phyloP scores from a whole-genome alignment of 83 land plant species.

The Picea abies region DNA sequence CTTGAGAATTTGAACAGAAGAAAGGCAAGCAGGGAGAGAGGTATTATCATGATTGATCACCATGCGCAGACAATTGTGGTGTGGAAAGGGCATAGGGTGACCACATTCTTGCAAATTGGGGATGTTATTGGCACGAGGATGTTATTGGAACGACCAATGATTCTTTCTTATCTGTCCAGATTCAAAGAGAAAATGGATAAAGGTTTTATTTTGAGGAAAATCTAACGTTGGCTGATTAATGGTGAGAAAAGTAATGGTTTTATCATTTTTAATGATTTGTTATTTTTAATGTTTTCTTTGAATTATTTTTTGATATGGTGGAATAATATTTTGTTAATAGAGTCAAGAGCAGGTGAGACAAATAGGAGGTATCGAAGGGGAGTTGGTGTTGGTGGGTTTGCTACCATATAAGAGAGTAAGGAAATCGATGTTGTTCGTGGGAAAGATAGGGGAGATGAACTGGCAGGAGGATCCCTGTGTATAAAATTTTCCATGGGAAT shows the following conservation, averaged over 20 bases:
- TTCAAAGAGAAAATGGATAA: not conserved
- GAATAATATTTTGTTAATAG: not conserved
- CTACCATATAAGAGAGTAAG: constrained; percentile 26
- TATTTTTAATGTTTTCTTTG: no score
- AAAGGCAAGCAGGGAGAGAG: not conserved
- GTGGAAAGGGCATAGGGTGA: not conserved
- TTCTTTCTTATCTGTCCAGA: not conserved
- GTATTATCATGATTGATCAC: no score
- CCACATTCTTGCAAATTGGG: not conserved
- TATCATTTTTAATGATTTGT: no score
- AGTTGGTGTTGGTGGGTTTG: constrained; percentile 12
- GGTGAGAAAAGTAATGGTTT: not conserved
- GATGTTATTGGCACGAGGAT: no score
- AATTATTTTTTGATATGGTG: no score
- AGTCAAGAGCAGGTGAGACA: constrained; percentile 26
- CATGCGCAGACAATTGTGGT: not conserved
- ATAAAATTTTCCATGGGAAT: constrained; percentile 48
- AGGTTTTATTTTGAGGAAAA: not conserved
- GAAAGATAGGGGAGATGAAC: constrained; percentile 37
- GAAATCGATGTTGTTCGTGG: constrained; percentile 42
- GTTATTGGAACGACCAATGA: not conserved
- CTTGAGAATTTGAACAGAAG: not conserved
- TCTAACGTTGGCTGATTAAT: not conserved
- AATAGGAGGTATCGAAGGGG: constrained; percentile 32
- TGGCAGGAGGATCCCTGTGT: constrained; percentile 36